Conservation (phyloP, 2,329 filamentous ascomycete genomes). For the Fusarium acutatum region DNA sequence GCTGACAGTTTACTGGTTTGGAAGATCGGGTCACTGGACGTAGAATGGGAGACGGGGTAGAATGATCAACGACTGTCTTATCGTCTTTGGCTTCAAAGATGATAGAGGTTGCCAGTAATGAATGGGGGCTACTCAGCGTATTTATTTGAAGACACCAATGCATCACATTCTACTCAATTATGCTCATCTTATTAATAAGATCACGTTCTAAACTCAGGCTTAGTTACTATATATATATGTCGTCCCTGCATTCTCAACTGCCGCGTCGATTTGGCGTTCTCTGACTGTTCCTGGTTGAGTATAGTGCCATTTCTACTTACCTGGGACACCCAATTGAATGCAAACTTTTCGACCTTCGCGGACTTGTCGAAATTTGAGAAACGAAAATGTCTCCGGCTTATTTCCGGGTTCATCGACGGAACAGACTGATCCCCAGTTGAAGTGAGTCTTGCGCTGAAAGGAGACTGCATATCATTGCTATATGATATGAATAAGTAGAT, state of each 20-base stretch:
- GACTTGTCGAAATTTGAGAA: too few relatives aligned
- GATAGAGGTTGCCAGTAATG: not conserved
- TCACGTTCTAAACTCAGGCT: accelerated
- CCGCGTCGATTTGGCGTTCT: not conserved
- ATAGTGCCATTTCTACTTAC: too few relatives aligned
- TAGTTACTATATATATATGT: accelerated
- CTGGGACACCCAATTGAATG: too few relatives aligned
- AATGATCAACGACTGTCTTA: not conserved
- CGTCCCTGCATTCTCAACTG: not conserved
- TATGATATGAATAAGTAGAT: accelerated
- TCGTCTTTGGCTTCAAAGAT: not conserved
- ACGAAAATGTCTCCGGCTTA: accelerated
- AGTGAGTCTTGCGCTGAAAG: too few relatives aligned
- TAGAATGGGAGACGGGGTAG: not conserved
- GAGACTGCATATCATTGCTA: not conserved
- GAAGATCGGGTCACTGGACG: too few relatives aligned
- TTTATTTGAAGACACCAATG: not conserved
- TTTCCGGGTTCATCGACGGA: accelerated
- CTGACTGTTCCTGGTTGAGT: accelerated
- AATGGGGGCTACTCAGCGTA: accelerated
- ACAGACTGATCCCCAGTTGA: too few relatives aligned
- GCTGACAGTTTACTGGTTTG: accelerated
- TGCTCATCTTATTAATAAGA: accelerated
- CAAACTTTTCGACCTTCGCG: too few relatives aligned
- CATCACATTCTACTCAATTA: accelerated